Conservation (phyloP, 352 stramenopile species). For the Aphanomyces invadans region DNA sequence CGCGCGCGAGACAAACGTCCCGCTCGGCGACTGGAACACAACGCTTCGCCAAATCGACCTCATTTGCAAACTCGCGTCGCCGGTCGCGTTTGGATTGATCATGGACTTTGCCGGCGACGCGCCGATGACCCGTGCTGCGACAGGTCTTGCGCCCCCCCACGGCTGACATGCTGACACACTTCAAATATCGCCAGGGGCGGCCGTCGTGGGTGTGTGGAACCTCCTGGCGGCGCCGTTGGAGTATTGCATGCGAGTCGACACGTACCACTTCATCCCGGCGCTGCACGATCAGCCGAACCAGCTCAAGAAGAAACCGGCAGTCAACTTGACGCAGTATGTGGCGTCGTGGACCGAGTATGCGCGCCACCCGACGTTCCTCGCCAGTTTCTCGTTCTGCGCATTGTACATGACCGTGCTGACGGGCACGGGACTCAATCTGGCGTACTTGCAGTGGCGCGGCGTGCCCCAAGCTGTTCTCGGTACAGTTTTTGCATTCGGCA, state of each 20-base stretch:
- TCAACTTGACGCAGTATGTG: slow-evolving; percentile 30
- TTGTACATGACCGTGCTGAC: slow-evolving; percentile 59
- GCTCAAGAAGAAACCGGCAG: slow-evolving; percentile 25
- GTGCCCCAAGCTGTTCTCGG: slow-evolving; percentile 44
- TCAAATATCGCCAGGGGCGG: too few relatives aligned
- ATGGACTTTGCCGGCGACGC: slow-evolving; percentile 65
- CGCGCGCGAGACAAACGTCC: slow-evolving; percentile 35
- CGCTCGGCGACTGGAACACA: slow-evolving; percentile 64
- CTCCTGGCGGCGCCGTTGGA: slow-evolving; percentile 67
- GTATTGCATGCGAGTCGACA: slow-evolving; percentile 60
- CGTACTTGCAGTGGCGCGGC: slow-evolving; percentile 57
- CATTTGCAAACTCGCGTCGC: slow-evolving; percentile 65
- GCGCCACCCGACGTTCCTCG: slow-evolving; percentile 47
- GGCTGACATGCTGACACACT: too few relatives aligned
- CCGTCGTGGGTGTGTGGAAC: slow-evolving; percentile 68
- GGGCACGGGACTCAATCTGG: slow-evolving; percentile 40
- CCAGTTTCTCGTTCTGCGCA: slow-evolving; percentile 46
- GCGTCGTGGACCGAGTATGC: slow-evolving; percentile 41
- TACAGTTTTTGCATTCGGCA: slow-evolving; percentile 7
- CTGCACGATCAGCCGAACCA: slow-evolving; percentile 32
- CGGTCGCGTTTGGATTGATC: slow-evolving; percentile 67
- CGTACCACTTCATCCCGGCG: slow-evolving; percentile 48
- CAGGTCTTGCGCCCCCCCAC: too few relatives aligned
- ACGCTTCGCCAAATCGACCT: slow-evolving; percentile 76
- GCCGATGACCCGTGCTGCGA: slow-evolving; percentile 50